Evolutionary conservation across 2,329 filamentous ascomycete genomes (phyloP).

Genomic region (Verticillium alfalfae): DNA sequence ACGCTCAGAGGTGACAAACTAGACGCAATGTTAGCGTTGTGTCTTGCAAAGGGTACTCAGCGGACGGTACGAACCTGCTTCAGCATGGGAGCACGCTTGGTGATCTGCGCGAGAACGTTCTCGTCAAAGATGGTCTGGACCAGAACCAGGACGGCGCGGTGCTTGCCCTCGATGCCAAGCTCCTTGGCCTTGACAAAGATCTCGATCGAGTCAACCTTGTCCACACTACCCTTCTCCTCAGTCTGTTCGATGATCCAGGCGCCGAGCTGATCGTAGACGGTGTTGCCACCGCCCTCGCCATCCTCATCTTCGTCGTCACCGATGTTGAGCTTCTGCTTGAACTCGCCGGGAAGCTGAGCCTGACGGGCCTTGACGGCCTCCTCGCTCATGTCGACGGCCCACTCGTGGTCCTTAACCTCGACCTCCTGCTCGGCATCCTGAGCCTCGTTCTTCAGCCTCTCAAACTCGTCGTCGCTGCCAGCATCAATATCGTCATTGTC

Average conservation of each 20-base stretch:
- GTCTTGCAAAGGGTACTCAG: not conserved
- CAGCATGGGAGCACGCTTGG: slow-evolving; percentile 76
- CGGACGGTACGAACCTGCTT: slow-evolving; percentile 62
- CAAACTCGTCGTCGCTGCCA: slow-evolving; percentile 87
- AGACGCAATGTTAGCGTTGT: slow-evolving; percentile 19
- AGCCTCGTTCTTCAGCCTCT: slow-evolving; percentile 65
- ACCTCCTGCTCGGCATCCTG: slow-evolving; percentile 39
- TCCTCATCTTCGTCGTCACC: slow-evolving; percentile 75
- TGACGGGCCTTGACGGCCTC: slow-evolving; percentile 93
- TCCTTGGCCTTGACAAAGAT: slow-evolving; percentile 98
- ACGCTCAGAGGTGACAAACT: slow-evolving; percentile 83
- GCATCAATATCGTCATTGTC: slow-evolving; percentile 55
- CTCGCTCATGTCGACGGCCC: slow-evolving; percentile 95
- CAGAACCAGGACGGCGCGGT: slow-evolving; percentile 86
- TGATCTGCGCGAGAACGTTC: slow-evolving; percentile 82
- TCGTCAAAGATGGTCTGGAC: slow-evolving; percentile 92
- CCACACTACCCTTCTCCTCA: slow-evolving; percentile 65
- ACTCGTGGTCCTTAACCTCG: slow-evolving; percentile 78
- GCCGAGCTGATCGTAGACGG: slow-evolving; percentile 82
- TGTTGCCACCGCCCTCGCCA: slow-evolving; percentile 68
- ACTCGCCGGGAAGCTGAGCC: slow-evolving; percentile 85
- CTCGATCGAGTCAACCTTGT: slow-evolving; percentile 79
- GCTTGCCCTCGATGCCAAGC: slow-evolving; percentile 87
- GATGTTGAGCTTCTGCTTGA: slow-evolving; percentile 86
- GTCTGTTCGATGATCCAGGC: slow-evolving; percentile 82